These are phyloP conservation scores for Beauveria sp. DNA, from an alignment of 2,329 filamentous ascomycete genomes.

Conservation along the genomic window DNA sequence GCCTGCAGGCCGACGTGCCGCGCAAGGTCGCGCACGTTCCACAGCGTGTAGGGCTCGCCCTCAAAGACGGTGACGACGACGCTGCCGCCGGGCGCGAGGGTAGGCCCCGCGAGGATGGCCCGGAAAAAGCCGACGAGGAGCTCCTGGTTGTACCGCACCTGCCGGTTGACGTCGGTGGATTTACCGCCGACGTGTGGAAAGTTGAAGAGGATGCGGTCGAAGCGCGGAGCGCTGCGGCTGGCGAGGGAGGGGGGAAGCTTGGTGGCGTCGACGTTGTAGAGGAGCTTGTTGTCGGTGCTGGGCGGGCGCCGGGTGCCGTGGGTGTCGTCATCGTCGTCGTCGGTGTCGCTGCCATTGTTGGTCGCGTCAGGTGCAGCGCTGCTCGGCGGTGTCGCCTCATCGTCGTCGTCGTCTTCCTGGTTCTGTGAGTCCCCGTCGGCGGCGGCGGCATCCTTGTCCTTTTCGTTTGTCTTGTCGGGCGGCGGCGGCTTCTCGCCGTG, in stretches of 20 bases:
- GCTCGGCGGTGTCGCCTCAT: background rate
- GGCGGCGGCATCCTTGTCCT: background rate
- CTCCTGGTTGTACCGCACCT: slow-evolving; percentile 86
- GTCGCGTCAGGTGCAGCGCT: slow-evolving; percentile 13
- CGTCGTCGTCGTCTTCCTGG: background rate
- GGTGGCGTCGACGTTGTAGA: slow-evolving; percentile 61
- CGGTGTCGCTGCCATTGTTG: slow-evolving; percentile 13
- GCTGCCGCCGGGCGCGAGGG: slow-evolving; percentile 44
- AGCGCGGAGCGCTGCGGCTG: slow-evolving; percentile 18
- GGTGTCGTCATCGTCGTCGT: slow-evolving; percentile 12
- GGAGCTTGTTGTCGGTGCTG: slow-evolving; percentile 30
- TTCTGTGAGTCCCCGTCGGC: background rate
- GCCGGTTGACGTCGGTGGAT: slow-evolving; percentile 85
- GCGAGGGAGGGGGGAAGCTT: slow-evolving; percentile 44
- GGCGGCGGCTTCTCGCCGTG: slow-evolving; percentile 6
- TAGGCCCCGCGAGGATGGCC: slow-evolving; percentile 32
- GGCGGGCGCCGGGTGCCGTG: slow-evolving; percentile 16
- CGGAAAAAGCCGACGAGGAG: slow-evolving; percentile 63
- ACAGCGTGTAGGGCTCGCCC: slow-evolving; percentile 87
- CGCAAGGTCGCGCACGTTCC: slow-evolving; percentile 86
- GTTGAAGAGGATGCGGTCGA: slow-evolving; percentile 85
- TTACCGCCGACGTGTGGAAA: slow-evolving; percentile 95
- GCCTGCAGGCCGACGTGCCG: slow-evolving; percentile 68
- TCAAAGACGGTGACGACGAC: slow-evolving; percentile 88
- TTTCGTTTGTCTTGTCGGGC: slow-evolving; percentile 26